Base-by-base conservation (phyloP, 2,329 filamentous ascomycete genomes). In the Fusarium chaquense region DNA sequence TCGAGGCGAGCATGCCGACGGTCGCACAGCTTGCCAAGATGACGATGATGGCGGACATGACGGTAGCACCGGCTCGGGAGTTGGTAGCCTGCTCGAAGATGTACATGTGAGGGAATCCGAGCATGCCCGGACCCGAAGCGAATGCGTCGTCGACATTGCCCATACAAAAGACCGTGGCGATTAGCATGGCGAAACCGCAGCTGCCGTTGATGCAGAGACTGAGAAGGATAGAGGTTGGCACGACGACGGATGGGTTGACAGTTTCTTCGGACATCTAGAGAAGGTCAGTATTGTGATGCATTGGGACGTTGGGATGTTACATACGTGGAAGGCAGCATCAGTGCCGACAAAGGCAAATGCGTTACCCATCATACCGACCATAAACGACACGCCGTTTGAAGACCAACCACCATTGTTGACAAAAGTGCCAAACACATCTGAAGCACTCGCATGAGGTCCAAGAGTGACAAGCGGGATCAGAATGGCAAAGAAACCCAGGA, bases 51-150 rank as follows among this genome's bases (percentile, higher is more conserved):
- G 80, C 75, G 0, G 82, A 80, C 82, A 88, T 86, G 22, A 83
- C 81, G 3, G 83, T 82, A 0, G 85, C 82, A 0, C 83, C 86
- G 3, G 80, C 81, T 4, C 81, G 75, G 20, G 82, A 84, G 2
- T 81, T 77, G 3, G 85, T 85, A 2, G 83, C 83, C 36, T 86
- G 81, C 65, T 81, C 81, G 61, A 89, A 89, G 24, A 89, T 82
- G 51, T 87, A 81, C 71, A 90, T 89, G 66, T 89, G 88, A 0
- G 89, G 87, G 49, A 86, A 87, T 1, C 73, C 73, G 11, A 75
- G 53, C 64, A 73, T 62, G 15, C 82, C 82, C 0, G 85, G 86
- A 0, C 80, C 79, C 0, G 81, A 82, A 1, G 76, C 75, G 5
- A 86, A 74, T 1, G 84, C 81, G 1, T 72, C 74, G 13, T 83